phyloP scores from a whole-genome alignment of 805 yeast species.

The Wickerhamiella alocasiicola region DNA sequence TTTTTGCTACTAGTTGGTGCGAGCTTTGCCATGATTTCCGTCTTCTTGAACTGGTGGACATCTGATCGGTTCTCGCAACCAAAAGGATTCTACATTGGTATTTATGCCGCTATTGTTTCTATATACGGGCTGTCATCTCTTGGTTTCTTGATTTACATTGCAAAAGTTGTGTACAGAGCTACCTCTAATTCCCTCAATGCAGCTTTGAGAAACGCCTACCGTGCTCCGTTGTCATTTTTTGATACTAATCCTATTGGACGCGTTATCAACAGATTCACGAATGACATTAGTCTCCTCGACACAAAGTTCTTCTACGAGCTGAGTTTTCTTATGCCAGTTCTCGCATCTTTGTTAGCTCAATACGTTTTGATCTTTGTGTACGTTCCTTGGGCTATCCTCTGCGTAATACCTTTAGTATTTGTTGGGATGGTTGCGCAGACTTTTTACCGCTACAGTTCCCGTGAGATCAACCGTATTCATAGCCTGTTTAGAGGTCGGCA shows the following conservation, averaged over 20 bases:
- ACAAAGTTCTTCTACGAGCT: conserved; percentile 63
- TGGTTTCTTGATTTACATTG: conserved; percentile 8
- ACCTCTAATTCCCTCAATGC: conserved; percentile 33
- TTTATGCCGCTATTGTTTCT: conserved; percentile 42
- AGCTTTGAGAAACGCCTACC: conserved; percentile 33
- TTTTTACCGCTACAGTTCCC: conserved; percentile 55
- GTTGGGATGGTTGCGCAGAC: conserved; percentile 34
- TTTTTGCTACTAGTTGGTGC: conserved; percentile 30
- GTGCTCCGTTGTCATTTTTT: conserved; percentile 70
- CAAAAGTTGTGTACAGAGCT: conserved; percentile 40
- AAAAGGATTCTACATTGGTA: conserved; percentile 56
- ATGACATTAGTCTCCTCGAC: conserved; percentile 74
- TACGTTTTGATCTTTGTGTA: conserved; percentile 54
- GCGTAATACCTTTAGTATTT: conserved; percentile 42
- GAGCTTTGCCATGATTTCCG: conserved; percentile 29
- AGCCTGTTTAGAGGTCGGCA: conserved; percentile 58
- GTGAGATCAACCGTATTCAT: conserved; percentile 67
- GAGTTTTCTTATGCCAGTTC: conserved; percentile 44
- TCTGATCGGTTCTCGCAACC: conserved; percentile 37
- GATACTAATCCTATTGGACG: conserved; percentile 86
- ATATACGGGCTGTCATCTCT: conserved; percentile 27
- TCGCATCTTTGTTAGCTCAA: conserved; percentile 47
- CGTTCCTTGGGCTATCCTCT: conserved; percentile 57
- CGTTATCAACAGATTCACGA: conserved; percentile 71
- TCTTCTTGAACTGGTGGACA: conserved; percentile 66